phyloP scores from a whole-genome alignment of 2,329 filamentous ascomycete species.

The Dactylellina cionopaga region DNA sequence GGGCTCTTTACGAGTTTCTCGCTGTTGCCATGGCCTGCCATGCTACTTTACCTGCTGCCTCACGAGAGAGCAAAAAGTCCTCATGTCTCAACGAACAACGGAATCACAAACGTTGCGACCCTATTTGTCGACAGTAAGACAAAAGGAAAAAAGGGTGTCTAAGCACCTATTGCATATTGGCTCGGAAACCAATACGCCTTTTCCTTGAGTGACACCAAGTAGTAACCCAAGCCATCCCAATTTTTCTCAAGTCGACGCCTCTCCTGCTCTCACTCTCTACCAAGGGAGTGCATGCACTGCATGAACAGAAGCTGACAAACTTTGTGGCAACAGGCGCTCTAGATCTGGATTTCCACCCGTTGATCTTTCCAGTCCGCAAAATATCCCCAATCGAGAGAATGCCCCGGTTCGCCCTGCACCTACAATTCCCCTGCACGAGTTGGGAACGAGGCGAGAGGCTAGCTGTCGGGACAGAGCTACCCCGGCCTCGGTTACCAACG shows the following conservation, averaged over 20 bases:
- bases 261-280: not conserved
- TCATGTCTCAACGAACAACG: conserved; percentile 36
- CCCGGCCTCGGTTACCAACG: conserved; percentile 48
- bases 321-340: conserved; percentile 13
- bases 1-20: conserved; percentile 15
- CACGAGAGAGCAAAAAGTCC: conserved; percentile 3
- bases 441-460: conserved; percentile 7
- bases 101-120: conserved; percentile 50
- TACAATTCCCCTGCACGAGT: conserved; percentile 31
- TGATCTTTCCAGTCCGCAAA: not conserved
- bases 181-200: conserved; percentile 3
- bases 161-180: conserved; percentile 22
- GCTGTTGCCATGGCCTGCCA: too few relatives aligned
- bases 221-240: conserved; percentile 15
- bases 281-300: too few relatives aligned
- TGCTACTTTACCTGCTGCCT: too few relatives aligned
- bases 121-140: conserved; percentile 52
- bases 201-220: conserved; percentile 9
- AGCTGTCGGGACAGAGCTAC: conserved; percentile 31
- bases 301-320: conserved; percentile 2
- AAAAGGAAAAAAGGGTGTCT: conserved; percentile 14
- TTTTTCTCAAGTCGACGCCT: not conserved
- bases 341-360: conserved; percentile 21
- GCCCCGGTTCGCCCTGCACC: conserved; percentile 7
- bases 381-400: conserved; percentile 3